Evolutionary conservation across 2,329 filamentous ascomycete genomes (phyloP).

Genomic region (Ascochyta koolunga): DNA sequence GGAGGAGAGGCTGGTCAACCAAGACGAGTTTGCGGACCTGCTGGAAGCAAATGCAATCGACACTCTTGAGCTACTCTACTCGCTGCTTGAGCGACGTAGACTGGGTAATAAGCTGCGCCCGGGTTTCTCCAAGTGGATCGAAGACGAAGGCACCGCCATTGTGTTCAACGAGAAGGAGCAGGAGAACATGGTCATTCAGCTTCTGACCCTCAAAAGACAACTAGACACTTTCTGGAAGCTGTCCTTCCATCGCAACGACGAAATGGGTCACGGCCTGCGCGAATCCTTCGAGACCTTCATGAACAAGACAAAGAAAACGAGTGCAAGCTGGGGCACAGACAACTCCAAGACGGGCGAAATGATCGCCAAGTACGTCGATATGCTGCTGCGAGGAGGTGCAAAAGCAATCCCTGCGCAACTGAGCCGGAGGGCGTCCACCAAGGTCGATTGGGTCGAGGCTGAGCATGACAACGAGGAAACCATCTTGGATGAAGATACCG

Average conservation of each 20-base stretch:
- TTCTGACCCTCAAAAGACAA: conserved; percentile 80
- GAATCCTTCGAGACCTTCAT: conserved; percentile 90
- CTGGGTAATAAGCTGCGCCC: conserved; percentile 72
- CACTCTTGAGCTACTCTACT: conserved; percentile 78
- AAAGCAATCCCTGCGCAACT: conserved; percentile 79
- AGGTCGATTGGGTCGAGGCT: conserved; percentile 63
- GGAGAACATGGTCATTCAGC: conserved; percentile 82
- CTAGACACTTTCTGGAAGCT: conserved; percentile 78
- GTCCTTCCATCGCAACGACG: conserved; percentile 78
- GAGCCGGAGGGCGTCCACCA: conserved; percentile 59
- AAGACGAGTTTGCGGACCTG: conserved; percentile 72
- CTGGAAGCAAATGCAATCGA: conserved; percentile 72
- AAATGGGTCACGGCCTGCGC: conserved; percentile 76
- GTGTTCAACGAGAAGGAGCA: conserved; percentile 79
- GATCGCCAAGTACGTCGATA: conserved; percentile 96
- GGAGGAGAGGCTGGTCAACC: conserved; percentile 62
- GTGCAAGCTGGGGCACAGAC: conserved; percentile 75
- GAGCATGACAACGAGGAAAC: conserved; percentile 65
- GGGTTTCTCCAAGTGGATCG: conserved; percentile 82
- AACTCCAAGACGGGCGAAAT: conserved; percentile 97
- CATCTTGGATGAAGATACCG: conserved; percentile 85
- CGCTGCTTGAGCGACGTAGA: conserved; percentile 72
- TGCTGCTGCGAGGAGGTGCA: conserved; percentile 82
- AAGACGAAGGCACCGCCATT: conserved; percentile 74
- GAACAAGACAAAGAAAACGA: conserved; percentile 79